Evolutionary conservation across 2,329 filamentous ascomycete species (phyloP).

Genomic region (Cadophora malorum): DNA sequence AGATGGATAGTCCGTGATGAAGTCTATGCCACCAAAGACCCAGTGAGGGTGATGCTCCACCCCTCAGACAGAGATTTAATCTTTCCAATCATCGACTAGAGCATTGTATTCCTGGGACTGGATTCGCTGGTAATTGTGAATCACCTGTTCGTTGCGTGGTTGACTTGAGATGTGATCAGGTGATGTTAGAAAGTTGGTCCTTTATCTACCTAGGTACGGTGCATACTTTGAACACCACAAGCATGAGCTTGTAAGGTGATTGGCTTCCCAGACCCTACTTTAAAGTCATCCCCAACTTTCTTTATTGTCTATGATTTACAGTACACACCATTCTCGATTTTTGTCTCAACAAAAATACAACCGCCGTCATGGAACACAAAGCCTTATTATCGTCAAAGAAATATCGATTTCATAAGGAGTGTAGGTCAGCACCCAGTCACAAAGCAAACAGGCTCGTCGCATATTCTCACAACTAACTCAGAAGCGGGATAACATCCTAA

Average conservation of each 20-base stretch:
- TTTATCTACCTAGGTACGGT: not conserved
- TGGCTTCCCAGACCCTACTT: no score
- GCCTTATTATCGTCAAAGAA: not conserved
- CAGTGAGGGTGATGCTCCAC: no score
- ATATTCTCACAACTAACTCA: not conserved
- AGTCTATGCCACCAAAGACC: no score
- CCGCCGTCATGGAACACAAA: constrained; percentile 3
- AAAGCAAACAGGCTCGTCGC: not conserved
- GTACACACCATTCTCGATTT: not conserved
- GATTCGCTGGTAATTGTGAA: not conserved
- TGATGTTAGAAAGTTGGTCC: not conserved
- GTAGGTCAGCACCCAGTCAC: not conserved
- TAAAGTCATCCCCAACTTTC: not conserved
- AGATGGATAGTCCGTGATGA: no score
- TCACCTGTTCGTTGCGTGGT: not conserved
- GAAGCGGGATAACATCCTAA: not conserved
- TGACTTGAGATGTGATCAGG: not conserved
- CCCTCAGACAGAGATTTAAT: no score
- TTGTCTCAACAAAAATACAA: not conserved
- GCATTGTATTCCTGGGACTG: not conserved
- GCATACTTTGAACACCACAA: not conserved
- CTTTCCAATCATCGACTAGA: not conserved
- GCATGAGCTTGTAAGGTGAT: not conserved
- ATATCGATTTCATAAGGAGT: not conserved
- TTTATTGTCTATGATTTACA: not conserved